Percentiles rank a stretch among this genome's conserved stretches.
Conservation (phyloP, 2,329 filamentous ascomycete genomes). For the Neocucurbitaria cava region DNA sequence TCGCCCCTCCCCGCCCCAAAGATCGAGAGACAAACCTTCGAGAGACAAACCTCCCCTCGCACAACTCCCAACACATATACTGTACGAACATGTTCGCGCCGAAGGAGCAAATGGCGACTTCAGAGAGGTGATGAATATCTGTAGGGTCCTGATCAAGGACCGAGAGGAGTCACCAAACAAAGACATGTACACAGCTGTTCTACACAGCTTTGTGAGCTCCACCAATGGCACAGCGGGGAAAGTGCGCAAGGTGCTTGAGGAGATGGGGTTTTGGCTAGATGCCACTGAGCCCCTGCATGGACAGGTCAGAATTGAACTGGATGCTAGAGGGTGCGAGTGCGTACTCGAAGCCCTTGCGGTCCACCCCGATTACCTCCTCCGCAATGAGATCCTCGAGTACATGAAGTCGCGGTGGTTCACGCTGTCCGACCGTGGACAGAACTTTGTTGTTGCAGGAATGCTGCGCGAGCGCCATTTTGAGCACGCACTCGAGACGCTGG, state of each 20-base stretch:
- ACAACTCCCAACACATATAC: conserved; percentile 32
- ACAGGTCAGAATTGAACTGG: conserved; percentile 65
- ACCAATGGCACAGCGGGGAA: conserved; percentile 70
- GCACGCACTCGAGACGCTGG: conserved; percentile 74
- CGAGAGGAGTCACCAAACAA: conserved; percentile 63
- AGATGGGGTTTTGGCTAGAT: conserved; percentile 64
- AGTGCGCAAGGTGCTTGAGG: conserved; percentile 69
- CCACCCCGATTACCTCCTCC: conserved; percentile 84
- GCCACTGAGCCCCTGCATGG: conserved; percentile 20
- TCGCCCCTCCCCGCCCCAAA: not conserved
- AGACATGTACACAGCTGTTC: conserved; percentile 75
- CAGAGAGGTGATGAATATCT: conserved; percentile 50
- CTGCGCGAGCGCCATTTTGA: conserved; percentile 85
- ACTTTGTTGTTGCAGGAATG: conserved; percentile 74
- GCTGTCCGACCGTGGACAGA: conserved; percentile 66
- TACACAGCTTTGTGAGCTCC: conserved; percentile 72
- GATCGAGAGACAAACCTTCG: conserved; percentile 9
- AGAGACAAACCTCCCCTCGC: conserved; percentile 23
- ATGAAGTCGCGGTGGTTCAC: conserved; percentile 78
- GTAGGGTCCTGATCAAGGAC: conserved; percentile 65
- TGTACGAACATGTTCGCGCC: conserved; percentile 40
- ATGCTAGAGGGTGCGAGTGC: conserved; percentile 73
- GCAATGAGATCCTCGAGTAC: conserved; percentile 72
- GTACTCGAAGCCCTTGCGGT: conserved; percentile 76
- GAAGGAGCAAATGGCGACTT: conserved; percentile 34